Conservation (phyloP, 805 yeast genomes). For the Nadsonia fulvescens region DNA sequence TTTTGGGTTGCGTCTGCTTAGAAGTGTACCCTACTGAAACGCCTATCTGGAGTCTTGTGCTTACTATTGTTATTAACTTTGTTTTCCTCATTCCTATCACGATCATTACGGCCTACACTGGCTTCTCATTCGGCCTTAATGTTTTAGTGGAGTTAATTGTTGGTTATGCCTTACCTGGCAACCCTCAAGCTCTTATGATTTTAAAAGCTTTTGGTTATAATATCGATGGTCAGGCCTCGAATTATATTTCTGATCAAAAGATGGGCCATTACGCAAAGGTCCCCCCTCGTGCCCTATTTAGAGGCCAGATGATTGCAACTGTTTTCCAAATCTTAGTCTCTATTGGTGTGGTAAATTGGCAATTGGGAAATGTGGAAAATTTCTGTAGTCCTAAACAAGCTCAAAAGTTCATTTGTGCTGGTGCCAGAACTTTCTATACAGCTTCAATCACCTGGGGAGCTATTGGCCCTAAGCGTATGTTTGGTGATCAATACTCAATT, state of each 20-base stretch:
- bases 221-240: slow-evolving; percentile 43
- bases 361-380: slow-evolving; percentile 16
- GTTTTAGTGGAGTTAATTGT: slow-evolving; percentile 45
- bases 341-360: slow-evolving; percentile 17
- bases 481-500: slow-evolving; percentile 27
- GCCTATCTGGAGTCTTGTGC: slow-evolving; percentile 36
- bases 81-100: slow-evolving; percentile 48
- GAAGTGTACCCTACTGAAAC: slow-evolving; percentile 11
- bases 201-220: slow-evolving; percentile 43
- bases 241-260: slow-evolving; percentile 39
- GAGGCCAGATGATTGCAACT: slow-evolving; percentile 15
- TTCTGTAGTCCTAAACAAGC: slow-evolving; percentile 15
- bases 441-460: slow-evolving; percentile 28
- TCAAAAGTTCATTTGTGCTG: slow-evolving; percentile 19
- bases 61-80: slow-evolving; percentile 34
- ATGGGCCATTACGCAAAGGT: slow-evolving; percentile 33
- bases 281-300: slow-evolving; percentile 11
- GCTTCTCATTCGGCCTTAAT: slow-evolving; percentile 38
- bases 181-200: slow-evolving; percentile 37
- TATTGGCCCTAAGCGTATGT: slow-evolving; percentile 25
- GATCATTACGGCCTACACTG: slow-evolving; percentile 41
- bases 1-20: slow-evolving; percentile 11
- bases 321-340: slow-evolving; percentile 14
- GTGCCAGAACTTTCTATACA: slow-evolving; percentile 27
- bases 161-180: slow-evolving; percentile 48